Conservation (phyloP, 257 asterid genomes). For the Solanum chilense region DNA sequence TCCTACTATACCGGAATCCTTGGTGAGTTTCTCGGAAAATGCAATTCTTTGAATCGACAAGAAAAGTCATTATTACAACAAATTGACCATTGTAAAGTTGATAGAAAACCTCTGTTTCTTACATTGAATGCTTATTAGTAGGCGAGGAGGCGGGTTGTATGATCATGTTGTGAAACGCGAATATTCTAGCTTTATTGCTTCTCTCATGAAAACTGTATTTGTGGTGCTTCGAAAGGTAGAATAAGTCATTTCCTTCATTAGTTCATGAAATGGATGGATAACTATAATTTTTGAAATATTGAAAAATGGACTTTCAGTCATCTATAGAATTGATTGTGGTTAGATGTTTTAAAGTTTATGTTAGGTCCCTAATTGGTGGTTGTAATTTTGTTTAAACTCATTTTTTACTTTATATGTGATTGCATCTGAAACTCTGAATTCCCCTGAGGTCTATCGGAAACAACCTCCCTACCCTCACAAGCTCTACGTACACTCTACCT, state of each 20-base stretch:
- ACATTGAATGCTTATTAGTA: background rate
- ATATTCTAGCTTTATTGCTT: background rate
- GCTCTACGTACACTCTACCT: background rate
- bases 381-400: background rate
- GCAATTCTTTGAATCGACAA: background rate
- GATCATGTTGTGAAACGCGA: background rate
- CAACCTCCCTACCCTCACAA: background rate
- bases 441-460: background rate
- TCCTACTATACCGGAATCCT: conserved; percentile 50
- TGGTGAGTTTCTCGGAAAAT: conserved; percentile 9
- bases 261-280: background rate
- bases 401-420: background rate
- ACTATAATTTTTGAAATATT: background rate
- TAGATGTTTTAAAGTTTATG: background rate
- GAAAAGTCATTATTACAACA: background rate
- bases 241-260: background rate
- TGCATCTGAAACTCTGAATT: background rate
- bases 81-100: background rate
- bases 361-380: background rate
- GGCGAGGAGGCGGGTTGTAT: background rate
- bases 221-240: background rate
- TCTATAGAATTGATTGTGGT: background rate
- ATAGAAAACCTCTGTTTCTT: background rate
- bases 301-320: background rate
- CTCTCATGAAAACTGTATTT: background rate